Base-by-base conservation (phyloP, 1,284 basidiomycete genomes). In the Sanghuangporus weigelae region DNA sequence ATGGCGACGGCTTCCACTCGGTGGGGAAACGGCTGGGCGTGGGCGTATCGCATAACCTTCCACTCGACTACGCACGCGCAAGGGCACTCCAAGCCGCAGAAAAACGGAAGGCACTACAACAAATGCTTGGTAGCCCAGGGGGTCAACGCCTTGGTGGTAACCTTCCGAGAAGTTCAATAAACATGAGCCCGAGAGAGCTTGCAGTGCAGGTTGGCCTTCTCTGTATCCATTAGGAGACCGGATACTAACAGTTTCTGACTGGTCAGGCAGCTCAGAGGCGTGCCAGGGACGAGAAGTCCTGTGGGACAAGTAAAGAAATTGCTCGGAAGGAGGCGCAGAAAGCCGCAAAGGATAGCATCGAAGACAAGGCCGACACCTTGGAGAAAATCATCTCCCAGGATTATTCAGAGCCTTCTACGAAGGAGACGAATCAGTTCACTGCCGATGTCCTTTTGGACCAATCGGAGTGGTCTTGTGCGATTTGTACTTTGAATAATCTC, bases 1-100 rank as follows among this genome's bases (percentile, higher is more conserved):
- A 84, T 60, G 90, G 90, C 46, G 87, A 95, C 74, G 94, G 93
- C 4, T 96, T 96, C 81, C 85, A 85, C 71, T 81, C 87, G 12
- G 76, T 80, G 19, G 94, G 94, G 0, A 78, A 79, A 11, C 77
- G 85, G 35, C 72, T 96, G 0, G 90, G 92, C 5, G 74, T 75
- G 4, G 79, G 81, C 48, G 71, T 84, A 16, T 84, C 85, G 0
- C 89, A 89, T 68, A 78, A 90, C 69, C 69, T 90, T 0, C 84
- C 89, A 1, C 81, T 81, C 35, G 80, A 89, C 69, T 68, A 87
- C 19, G 90, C 87, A 2, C 81, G 84, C 11, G 71, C 76, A 54
- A 86, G 84, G 64, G 91, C 89, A 10, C 75, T 93, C 3, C 86
- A 86, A 69, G 90, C 90, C 3, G 91, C 92, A 0, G 90, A 95